Evolutionary conservation across 139 green algal species (phyloP).

Genomic region (Micromonas pusilla): DNA sequence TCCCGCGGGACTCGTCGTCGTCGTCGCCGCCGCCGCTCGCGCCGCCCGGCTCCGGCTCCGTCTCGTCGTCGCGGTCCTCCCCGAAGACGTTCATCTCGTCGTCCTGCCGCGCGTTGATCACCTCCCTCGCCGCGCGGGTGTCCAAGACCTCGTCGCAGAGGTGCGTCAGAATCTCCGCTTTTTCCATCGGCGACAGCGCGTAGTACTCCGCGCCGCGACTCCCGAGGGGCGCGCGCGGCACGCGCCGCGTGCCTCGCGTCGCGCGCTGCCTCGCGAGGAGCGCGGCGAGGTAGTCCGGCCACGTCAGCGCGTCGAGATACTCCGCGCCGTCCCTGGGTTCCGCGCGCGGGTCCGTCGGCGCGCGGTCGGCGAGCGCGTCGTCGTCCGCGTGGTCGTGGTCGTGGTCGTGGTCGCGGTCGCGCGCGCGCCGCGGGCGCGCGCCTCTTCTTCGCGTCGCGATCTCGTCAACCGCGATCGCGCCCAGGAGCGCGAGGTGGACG

Average conservation of each 20-base stretch:
- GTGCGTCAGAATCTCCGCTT: constrained; percentile 2
- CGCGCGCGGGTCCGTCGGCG: too few relatives aligned
- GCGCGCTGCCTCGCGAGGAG: neutral
- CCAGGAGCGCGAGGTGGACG: constrained; percentile 49
- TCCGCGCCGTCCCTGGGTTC: neutral
- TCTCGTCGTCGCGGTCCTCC: too few relatives aligned
- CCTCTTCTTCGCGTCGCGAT: constrained; percentile 26
- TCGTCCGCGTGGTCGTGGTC: constrained; percentile 2
- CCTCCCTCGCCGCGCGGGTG: constrained; percentile 40
- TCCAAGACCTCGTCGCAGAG: constrained; percentile 46
- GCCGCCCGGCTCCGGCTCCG: too few relatives aligned
- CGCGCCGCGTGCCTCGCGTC: neutral
- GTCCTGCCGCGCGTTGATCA: constrained; percentile 66
- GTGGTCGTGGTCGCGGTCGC: neutral
- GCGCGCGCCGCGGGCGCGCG: neutral
- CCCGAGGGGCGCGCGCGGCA: too few relatives aligned
- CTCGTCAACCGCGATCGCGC: constrained; percentile 48
- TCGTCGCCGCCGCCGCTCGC: too few relatives aligned
- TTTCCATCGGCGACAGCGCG: constrained; percentile 2
- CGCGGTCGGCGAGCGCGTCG: neutral
- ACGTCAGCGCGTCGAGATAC: constrained; percentile 40
- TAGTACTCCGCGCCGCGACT: constrained; percentile 18
- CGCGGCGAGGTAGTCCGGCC: constrained; percentile 43
- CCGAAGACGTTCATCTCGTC: too few relatives aligned
- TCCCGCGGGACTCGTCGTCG: too few relatives aligned